Base-by-base conservation (phyloP, 2,329 filamentous ascomycete genomes). In the Pyrenophora graminea region DNA sequence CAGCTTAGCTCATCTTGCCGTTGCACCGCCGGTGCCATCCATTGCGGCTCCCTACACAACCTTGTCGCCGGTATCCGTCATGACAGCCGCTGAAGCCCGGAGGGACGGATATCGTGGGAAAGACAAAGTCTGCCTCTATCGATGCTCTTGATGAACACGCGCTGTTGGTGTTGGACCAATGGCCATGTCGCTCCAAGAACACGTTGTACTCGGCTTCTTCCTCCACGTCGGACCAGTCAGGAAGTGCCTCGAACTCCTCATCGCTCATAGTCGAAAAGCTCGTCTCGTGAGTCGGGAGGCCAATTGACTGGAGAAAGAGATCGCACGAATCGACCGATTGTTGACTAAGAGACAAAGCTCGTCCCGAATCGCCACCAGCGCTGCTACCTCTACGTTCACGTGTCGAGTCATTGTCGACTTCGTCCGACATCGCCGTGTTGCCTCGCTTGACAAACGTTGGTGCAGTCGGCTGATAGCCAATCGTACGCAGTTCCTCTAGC, bases 151-250 rank as follows among this genome's bases (percentile, higher is more conserved):
- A 39, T n/a, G 37, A 38, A 5, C 6, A 41, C 17, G 41, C 21
- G 4, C 19, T 44, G 3, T 5, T 27, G 8, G 31, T 27, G 13
- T 12, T 21, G 21, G 42, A 36, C 31, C 9, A 9, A 6, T 27
- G 21, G n/a, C 13, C 13, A 13, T 7, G 1, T 10, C n/a, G 31
- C 19, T 27, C 12, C 6, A 15, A 18, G 4, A 27, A 30, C 3
- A 15, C 31, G 12, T 41, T 36, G 15, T 47, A 41, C 30, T 36
- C 45, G 4, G 21, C 4, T 10, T 52, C 48, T 21, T 49, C 42
- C 17, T 52, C 41, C 4, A 45, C 40, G 8, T 49, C 40, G 10
- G 39, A 32, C 47, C 49, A 47, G 13, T 41, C 18, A 27, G 49
- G 49, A 18, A 48, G 19, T 2, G 43, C 7, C 17, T 41, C 30